Evolutionary conservation across 2,329 filamentous ascomycete species (phyloP), one percentile per base, ranked within the genome.

Genomic region (Ophiostoma novo-ulmi): DNA sequence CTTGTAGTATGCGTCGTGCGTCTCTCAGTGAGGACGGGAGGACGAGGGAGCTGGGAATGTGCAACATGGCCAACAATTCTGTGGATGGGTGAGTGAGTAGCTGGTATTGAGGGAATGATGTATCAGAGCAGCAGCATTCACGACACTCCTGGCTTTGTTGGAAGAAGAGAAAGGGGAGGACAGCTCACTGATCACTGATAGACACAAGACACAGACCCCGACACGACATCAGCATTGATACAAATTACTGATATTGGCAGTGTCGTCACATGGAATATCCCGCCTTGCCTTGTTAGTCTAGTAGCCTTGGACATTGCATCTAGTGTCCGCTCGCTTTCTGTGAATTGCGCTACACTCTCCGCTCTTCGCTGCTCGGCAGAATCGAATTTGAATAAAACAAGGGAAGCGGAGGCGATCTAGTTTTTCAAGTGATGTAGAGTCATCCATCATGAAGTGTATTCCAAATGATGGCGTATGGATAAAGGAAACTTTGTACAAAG

Each of bases 201-300:
- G 38, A 39, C 38, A 31, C 31, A 31, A 31, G 31, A 31, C 31
- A 31, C 31, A 31, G 3, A 31, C 31, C 31, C 31, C 31, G 31
- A 31, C 31, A 6, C 14, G 44, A 48, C 20, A 7, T 6, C n/a
- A 26, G 17, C 2, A 26, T 58, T 11, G 52, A 26, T 11, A 61
- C 55, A 35, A 63, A 63, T 35, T 4, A 63, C 35, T 22, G 63
- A 65, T 22, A 22, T 39, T 65, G 26, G 7, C 11, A 58, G 61
- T 61, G 58, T 36, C 63, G 36, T 64, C 63, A 41, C 63, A 65
- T 65, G 63, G 63, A 41, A 64, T 39, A 65, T 39, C 63, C 31
- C 35, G 36, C 36, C 63, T 39, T 22, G 63, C 36, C 35, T 14
- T 65, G 35, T n/a, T 65, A 20, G 31, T 38, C 63, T 65, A 39